These are phyloP conservation scores for Aureobasidium lini DNA, from an alignment of 2,329 filamentous ascomycete species.

Conservation along the genomic window DNA sequence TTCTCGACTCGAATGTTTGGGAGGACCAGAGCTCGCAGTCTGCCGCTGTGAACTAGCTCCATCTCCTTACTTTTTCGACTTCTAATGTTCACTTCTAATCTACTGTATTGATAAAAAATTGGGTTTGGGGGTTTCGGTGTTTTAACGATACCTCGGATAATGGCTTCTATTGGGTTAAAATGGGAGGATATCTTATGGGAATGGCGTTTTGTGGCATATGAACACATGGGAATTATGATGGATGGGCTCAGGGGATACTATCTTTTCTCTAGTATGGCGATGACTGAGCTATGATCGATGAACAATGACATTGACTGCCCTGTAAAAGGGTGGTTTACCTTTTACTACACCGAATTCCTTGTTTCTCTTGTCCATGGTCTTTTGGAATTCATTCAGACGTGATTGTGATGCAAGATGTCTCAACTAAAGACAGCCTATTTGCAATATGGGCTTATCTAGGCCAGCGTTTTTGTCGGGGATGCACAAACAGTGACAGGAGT, in stretches of 20 bases:
- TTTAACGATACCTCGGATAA: not conserved
- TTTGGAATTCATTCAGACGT: not conserved
- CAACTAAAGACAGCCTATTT: not conserved
- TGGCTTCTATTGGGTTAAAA: not conserved
- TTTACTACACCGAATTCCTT: not conserved
- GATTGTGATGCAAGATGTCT: not conserved
- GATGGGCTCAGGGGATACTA: not conserved
- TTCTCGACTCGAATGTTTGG: conserved; percentile 22
- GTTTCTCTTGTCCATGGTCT: not conserved
- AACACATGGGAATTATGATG: not conserved
- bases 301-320: not conserved
- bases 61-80: not conserved
- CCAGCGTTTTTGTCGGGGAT: not conserved
- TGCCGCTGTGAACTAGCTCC: not conserved
- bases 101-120: not conserved
- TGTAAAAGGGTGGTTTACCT: not conserved
- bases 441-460: not conserved
- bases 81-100: not conserved
- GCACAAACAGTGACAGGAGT: not conserved
- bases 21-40: conserved; percentile 16
- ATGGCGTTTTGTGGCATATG: not conserved
- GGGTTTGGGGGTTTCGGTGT: not conserved
- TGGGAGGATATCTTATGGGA: not conserved
- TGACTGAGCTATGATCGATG: not conserved
- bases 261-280: not conserved